Percentiles rank a stretch among this genome's conserved stretches.
These are phyloP conservation scores for Ogataea pini DNA, from an alignment of 805 yeast genomes.

Conservation along the genomic window DNA sequence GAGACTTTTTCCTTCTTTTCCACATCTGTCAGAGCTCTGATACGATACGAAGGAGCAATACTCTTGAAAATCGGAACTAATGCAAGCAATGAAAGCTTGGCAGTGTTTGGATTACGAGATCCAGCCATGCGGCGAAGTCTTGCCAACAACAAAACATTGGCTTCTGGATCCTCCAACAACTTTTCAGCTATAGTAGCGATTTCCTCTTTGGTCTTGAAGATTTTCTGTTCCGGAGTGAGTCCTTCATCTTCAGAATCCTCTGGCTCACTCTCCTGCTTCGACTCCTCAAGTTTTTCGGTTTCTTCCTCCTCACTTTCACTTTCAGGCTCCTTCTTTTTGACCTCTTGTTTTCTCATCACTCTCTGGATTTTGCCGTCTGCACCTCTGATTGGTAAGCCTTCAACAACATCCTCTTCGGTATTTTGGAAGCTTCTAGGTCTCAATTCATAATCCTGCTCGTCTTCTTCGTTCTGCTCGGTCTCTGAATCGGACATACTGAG, in stretches of 20 bases:
- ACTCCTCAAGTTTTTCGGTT: constrained; percentile 11
- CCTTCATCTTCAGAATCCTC: constrained; percentile 44
- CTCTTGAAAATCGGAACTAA: constrained; percentile 82
- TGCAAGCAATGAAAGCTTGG: constrained; percentile 73
- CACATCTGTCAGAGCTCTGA: constrained; percentile 76
- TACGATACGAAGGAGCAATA: constrained; percentile 84
- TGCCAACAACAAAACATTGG: constrained; percentile 62
- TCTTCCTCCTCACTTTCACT: constrained; percentile 18
- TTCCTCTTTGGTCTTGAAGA: constrained; percentile 71
- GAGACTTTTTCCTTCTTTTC: constrained; percentile 83
- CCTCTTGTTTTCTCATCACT: constrained; percentile 44
- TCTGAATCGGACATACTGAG: constrained; percentile 5
- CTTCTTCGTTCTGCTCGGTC: constrained; percentile 38
- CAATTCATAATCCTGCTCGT: constrained; percentile 77
- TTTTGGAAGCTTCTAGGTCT: constrained; percentile 59
- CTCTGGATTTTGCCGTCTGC: constrained; percentile 75
- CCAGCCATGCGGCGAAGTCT: constrained; percentile 70
- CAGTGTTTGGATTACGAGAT: constrained; percentile 63
- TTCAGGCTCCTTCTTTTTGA: constrained; percentile 16
- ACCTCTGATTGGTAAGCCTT: constrained; percentile 77
- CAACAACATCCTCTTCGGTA: constrained; percentile 48
- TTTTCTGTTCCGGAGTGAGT: constrained; percentile 51
- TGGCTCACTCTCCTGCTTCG: constrained; percentile 22
- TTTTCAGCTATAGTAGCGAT: constrained; percentile 79
- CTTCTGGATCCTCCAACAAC: constrained; percentile 87